These are phyloP conservation scores for Vararia minispora DNA, from an alignment of 768 basidiomycete species.

Conservation along the genomic window DNA sequence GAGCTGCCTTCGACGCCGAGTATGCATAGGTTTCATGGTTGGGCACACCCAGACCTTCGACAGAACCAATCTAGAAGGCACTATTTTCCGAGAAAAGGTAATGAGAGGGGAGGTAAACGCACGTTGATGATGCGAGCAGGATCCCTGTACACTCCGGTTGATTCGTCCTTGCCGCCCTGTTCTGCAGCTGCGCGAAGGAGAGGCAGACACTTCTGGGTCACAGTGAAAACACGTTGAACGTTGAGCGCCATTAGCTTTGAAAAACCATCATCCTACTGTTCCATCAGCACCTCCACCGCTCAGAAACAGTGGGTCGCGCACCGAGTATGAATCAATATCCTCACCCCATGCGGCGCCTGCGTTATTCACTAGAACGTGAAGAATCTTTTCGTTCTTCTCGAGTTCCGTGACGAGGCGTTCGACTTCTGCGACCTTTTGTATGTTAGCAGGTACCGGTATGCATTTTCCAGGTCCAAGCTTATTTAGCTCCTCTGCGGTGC, in stretches of 20 bases:
- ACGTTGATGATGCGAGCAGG: conserved; percentile 55
- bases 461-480: conserved; percentile 43
- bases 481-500: conserved; percentile 41
- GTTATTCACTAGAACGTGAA: conserved; percentile 56
- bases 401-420: conserved; percentile 40
- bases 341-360: conserved; percentile 50
- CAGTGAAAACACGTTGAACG: conserved; percentile 50
- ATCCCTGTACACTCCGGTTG: conserved; percentile 28
- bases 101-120: conserved; percentile 10
- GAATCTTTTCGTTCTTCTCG: conserved; percentile 34
- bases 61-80: conserved; percentile 40
- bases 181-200: conserved; percentile 37
- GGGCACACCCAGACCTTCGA: conserved; percentile 45
- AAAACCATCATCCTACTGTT: conserved; percentile 39
- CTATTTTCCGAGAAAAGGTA: background rate
- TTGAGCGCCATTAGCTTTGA: conserved; percentile 53
- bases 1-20: conserved; percentile 50
- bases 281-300: conserved; percentile 5
- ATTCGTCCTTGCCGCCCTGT: conserved; percentile 26
- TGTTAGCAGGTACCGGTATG: conserved; percentile 40
- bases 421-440: conserved; percentile 43
- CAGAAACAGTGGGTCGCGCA: conserved; percentile 15
- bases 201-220: conserved; percentile 51
- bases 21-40: conserved; percentile 55
- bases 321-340: conserved; percentile 34